Conservation (phyloP, 176 grass and related monocot species). For the Dactylis glomerata region DNA sequence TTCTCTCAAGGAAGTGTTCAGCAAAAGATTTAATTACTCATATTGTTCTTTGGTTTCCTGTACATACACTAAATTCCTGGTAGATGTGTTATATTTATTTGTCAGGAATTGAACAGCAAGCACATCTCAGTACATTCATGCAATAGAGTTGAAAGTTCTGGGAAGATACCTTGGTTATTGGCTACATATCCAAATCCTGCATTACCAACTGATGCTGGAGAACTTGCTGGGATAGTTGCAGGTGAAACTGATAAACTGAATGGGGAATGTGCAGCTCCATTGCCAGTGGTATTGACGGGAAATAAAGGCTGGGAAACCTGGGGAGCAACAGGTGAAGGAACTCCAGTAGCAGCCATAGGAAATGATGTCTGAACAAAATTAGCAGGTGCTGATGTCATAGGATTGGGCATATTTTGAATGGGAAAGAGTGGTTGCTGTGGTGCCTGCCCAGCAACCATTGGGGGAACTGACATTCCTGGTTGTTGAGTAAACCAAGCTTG, state of each 20-base stretch:
- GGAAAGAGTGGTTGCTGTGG: constrained; percentile 84
- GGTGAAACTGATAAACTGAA: constrained; percentile 36
- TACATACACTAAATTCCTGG: background rate
- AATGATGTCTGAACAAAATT: constrained; percentile 61
- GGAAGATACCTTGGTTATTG: constrained; percentile 65
- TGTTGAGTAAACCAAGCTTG: constrained; percentile 80
- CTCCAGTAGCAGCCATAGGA: constrained; percentile 47
- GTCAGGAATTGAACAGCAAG: background rate
- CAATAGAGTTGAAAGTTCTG: background rate
- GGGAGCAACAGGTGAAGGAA: constrained; percentile 53
- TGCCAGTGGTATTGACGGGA: constrained; percentile 67
- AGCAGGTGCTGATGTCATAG: constrained; percentile 52
- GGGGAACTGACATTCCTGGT: constrained; percentile 45
- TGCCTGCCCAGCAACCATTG: constrained; percentile 30
- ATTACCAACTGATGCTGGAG: constrained; percentile 44
- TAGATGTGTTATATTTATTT: background rate
- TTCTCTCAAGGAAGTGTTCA: background rate
- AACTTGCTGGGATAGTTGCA: constrained; percentile 45
- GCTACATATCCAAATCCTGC: constrained; percentile 44
- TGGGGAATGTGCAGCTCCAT: constrained; percentile 50
- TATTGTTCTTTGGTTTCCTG: background rate
- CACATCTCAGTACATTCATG: background rate
- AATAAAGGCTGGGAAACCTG: constrained; percentile 83
- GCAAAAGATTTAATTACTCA: background rate
- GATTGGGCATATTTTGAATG: constrained; percentile 76